Percentiles rank a stretch among this genome's conserved stretches.
phyloP scores from a whole-genome alignment of 176 grass and related monocot species.

The Aechmea fasciata region DNA sequence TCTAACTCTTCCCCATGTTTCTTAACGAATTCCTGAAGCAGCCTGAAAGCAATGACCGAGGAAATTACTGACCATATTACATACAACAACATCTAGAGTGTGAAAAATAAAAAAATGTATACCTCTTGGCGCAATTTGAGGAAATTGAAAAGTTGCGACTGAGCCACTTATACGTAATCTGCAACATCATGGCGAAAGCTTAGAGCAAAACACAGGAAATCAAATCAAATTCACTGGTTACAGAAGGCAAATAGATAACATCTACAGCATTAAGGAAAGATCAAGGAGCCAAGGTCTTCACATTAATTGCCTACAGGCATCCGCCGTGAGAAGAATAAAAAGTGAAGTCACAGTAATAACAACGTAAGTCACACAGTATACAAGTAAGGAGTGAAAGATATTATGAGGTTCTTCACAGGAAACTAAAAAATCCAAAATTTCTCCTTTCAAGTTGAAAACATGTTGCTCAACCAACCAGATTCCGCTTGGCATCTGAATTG shows the following conservation, averaged over 20 bases:
- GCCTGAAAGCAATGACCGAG: conserved; percentile 21
- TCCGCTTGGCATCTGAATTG: too few relatives aligned
- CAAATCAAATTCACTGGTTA: not conserved
- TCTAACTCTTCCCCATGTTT: conserved; percentile 49
- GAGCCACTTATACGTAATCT: conserved; percentile 99
- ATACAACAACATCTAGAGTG: not conserved
- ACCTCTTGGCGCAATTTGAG: conserved; percentile 93
- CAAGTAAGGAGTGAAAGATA: too few relatives aligned
- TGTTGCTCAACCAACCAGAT: too few relatives aligned
- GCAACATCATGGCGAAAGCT: conserved; percentile 16
- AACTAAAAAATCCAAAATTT: too few relatives aligned
- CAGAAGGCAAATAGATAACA: not conserved
- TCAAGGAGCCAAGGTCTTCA: not conserved
- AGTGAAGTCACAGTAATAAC: too few relatives aligned
- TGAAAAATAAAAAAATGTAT: conserved; percentile 9
- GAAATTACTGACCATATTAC: not conserved
- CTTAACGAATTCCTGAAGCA: conserved; percentile 71
- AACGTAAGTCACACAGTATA: too few relatives aligned
- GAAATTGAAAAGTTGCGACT: conserved; percentile 84
- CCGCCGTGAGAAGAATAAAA: too few relatives aligned
- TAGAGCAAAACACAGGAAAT: not conserved
- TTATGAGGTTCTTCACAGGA: too few relatives aligned
- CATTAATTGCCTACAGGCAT: too few relatives aligned
- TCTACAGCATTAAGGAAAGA: not conserved
- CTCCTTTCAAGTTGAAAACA: too few relatives aligned